A percentile compares a stretch with the other conserved stretches of the same genome.
phyloP scores from a whole-genome alignment of 257 asterid genomes.

The Capsicum baccatum region DNA sequence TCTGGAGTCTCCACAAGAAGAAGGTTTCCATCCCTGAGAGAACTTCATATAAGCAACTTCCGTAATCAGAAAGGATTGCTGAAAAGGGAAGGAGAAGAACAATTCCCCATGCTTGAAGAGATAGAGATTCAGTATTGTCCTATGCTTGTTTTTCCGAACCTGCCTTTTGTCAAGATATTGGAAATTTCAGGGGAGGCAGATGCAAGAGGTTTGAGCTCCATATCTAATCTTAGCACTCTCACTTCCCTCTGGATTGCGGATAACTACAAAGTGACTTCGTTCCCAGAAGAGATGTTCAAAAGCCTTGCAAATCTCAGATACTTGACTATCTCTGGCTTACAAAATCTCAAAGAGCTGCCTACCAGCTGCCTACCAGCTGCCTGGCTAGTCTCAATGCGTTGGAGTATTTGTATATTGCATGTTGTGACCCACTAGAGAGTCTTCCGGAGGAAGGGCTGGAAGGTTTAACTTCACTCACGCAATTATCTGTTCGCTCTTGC shows the following conservation, averaged over 20 bases:
- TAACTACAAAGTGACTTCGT: not conserved
- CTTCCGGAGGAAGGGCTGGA: not conserved
- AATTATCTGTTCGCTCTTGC: fast-evolving
- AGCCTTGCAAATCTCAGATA: not conserved
- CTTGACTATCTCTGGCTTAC: not conserved
- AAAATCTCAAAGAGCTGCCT: constrained; percentile 11
- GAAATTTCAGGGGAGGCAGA: not conserved
- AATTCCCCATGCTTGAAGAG: constrained; percentile 30
- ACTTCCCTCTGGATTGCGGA: not conserved
- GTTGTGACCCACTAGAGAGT: not conserved
- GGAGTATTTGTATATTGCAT: not conserved
- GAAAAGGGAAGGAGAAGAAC: not conserved
- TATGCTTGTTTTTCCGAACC: not conserved
- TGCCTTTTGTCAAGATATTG: not conserved
- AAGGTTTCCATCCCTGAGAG: constrained; percentile 26
- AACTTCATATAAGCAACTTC: not conserved
- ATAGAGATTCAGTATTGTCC: not conserved
- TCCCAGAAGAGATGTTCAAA: not conserved
- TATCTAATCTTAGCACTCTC: constrained; percentile 8
- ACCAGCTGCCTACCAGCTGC: not conserved
- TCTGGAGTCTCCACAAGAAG: not conserved
- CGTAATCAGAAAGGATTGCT: constrained; percentile 33
- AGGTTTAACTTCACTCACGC: not conserved
- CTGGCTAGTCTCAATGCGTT: not conserved
- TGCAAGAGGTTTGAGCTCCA: not conserved